Conservation (phyloP, 1,284 basidiomycete species). For the Rhodotorula sp. region DNA sequence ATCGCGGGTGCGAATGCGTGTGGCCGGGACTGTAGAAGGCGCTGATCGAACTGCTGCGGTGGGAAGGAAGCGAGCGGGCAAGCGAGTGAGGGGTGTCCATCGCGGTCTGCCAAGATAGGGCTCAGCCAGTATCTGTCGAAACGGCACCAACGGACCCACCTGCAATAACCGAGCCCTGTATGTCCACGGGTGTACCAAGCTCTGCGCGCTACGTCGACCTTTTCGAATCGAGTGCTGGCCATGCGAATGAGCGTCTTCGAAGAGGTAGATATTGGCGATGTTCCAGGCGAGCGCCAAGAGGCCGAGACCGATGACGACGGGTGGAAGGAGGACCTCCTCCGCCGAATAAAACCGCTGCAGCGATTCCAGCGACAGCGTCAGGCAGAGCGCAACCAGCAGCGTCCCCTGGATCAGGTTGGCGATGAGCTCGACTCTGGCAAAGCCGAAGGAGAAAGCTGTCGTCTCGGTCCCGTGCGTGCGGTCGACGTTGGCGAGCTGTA, state of each 20-base stretch:
- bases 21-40: too few relatives aligned
- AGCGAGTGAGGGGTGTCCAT: neutral
- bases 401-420: constrained; percentile 28
- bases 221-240: neutral
- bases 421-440: constrained; percentile 14
- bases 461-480: neutral
- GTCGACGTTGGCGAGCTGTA: neutral
- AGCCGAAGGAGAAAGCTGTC: constrained; percentile 21
- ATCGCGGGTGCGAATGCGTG: too few relatives aligned
- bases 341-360: constrained; percentile 20
- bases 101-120: neutral
- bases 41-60: too few relatives aligned
- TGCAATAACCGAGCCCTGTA: neutral
- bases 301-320: constrained; percentile 12
- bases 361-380: constrained; percentile 20
- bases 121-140: too few relatives aligned
- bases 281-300: constrained; percentile 15
- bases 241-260: neutral
- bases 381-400: constrained; percentile 25
- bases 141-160: neutral
- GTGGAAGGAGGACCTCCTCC: constrained; percentile 16
- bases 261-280: constrained; percentile 8
- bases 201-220: neutral
- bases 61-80: neutral
- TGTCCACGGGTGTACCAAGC: neutral